These are phyloP conservation scores for Arachis monticola DNA, from an alignment of 331 rosid species.

Conservation along the genomic window DNA sequence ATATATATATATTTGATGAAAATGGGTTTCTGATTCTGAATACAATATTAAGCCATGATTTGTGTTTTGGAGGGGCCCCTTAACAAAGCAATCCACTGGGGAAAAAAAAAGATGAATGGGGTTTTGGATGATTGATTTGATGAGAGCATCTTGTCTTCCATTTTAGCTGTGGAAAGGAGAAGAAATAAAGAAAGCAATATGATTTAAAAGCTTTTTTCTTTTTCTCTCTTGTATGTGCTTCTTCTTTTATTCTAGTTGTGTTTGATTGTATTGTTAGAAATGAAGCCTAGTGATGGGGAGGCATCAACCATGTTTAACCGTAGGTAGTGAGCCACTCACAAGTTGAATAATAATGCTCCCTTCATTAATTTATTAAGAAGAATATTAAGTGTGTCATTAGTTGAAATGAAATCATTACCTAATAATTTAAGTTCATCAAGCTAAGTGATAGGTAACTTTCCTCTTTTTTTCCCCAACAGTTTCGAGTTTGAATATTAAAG, in stretches of 20 bases:
- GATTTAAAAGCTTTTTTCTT: conserved; percentile 32
- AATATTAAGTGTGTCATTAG: conserved; percentile 30
- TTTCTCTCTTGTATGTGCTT: conserved; percentile 9
- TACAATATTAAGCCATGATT: conserved; percentile 52
- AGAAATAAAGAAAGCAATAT: conserved; percentile 50
- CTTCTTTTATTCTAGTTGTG: conserved; percentile 41
- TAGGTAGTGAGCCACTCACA: conserved; percentile 61
- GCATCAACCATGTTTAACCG: conserved; percentile 59
- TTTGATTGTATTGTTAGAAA: conserved; percentile 46
- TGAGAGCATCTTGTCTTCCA: conserved; percentile 56
- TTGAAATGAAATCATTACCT: conserved; percentile 18
- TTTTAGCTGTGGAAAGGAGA: conserved; percentile 44
- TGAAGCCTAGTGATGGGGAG: conserved; percentile 18
- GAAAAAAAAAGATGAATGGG: conserved; percentile 40
- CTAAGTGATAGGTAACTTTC: too few species aligned
- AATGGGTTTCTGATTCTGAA: conserved; percentile 63
- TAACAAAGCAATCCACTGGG: conserved; percentile 47
- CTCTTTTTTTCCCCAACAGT: too few species aligned
- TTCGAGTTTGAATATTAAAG: too few species aligned
- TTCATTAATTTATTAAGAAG: conserved; percentile 45
- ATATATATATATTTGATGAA: neutral
- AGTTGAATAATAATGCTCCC: conserved; percentile 34
- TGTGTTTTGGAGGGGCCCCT: conserved; percentile 53
- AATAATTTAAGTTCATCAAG: too few species aligned
- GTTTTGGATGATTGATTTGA: conserved; percentile 43